Percentiles rank a stretch among this genome's conserved stretches.
These are phyloP conservation scores for Lizonia empirigonia DNA, from an alignment of 2,329 filamentous ascomycete genomes.

Conservation along the genomic window DNA sequence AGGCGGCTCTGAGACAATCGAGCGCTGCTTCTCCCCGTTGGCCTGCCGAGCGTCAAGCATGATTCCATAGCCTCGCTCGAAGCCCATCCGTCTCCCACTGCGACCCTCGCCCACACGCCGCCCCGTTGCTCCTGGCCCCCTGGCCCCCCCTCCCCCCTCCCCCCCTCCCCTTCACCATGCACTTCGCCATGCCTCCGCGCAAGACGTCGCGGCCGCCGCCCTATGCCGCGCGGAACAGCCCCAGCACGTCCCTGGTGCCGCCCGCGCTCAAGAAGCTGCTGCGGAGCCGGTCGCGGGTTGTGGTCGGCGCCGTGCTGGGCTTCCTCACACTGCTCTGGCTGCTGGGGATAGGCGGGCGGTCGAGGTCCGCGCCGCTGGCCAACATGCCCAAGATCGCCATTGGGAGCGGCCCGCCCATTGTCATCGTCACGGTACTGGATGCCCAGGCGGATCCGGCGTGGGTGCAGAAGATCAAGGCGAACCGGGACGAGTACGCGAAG, in stretches of 20 bases:
- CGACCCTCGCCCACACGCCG: slow-evolving; percentile 1
- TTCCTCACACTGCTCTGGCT: slow-evolving; percentile 55
- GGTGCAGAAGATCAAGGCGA: slow-evolving; percentile 75
- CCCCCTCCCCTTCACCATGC: slow-evolving; percentile 59
- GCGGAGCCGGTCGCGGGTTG: slow-evolving; percentile 66
- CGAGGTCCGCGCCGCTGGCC: slow-evolving; percentile 17
- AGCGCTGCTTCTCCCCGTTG: slow-evolving; percentile 3
- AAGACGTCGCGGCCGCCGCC: slow-evolving; percentile 79
- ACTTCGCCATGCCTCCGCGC: slow-evolving; percentile 86
- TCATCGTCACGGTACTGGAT: slow-evolving; percentile 87
- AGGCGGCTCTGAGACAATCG: slow-evolving; percentile 2
- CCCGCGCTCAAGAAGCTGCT: slow-evolving; percentile 54
- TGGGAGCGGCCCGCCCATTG: slow-evolving; percentile 60
- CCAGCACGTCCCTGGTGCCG: slow-evolving; percentile 31
- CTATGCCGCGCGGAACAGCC: slow-evolving; percentile 67
- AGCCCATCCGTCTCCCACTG: background rate
- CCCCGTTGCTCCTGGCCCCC: slow-evolving; percentile 11
- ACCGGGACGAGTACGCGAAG: slow-evolving; percentile 81
- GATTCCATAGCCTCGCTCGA: slow-evolving; percentile 19
- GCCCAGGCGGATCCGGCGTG: slow-evolving; percentile 69
- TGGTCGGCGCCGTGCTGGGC: slow-evolving; percentile 60
- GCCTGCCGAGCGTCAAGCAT: slow-evolving; percentile 20
- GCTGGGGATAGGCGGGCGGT: slow-evolving; percentile 38
- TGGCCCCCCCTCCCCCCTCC: slow-evolving; percentile 17
- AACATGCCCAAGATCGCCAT: slow-evolving; percentile 44